Conservation (phyloP, 2,329 filamentous ascomycete genomes). For the Arthrobotrys pseudoclavata region DNA sequence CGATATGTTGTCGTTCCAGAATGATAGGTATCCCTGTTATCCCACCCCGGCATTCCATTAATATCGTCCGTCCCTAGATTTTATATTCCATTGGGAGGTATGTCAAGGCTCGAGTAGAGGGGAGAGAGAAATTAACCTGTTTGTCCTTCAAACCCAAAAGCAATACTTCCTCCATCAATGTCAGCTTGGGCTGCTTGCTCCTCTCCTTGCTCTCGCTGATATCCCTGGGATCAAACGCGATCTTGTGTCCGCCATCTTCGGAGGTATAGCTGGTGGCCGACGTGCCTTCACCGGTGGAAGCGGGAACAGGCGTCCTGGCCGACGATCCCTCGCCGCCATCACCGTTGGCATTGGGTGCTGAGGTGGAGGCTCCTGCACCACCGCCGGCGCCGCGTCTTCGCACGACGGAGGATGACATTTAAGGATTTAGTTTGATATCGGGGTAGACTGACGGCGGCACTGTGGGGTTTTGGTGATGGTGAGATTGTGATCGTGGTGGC, state of each 20-base stretch:
- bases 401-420: conserved; percentile 55
- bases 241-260: conserved; percentile 78
- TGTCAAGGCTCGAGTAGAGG: background rate
- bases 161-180: conserved; percentile 97
- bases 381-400: conserved; percentile 73
- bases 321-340: conserved; percentile 76
- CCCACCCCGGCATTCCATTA: conserved; percentile 17
- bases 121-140: conserved; percentile 76
- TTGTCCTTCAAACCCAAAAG: conserved; percentile 97
- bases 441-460: background rate
- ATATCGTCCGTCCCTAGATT: background rate
- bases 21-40: conserved; percentile 90
- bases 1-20: conserved; percentile 99
- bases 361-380: conserved; percentile 74
- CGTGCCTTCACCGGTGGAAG: conserved; percentile 74
- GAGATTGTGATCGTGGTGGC: conserved; percentile 9
- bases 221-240: conserved; percentile 92
- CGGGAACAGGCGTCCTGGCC: conserved; percentile 69
- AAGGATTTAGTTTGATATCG: conserved; percentile 40
- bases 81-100: conserved; percentile 5
- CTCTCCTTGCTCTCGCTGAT: conserved; percentile 96
- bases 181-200: conserved; percentile 97
- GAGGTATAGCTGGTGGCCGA: conserved; percentile 81
- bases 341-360: conserved; percentile 75
- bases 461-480: background rate